Evolutionary conservation across 495 filamentous ascomycete genomes (phyloP).

Genomic region (Neurospora pannonica): DNA sequence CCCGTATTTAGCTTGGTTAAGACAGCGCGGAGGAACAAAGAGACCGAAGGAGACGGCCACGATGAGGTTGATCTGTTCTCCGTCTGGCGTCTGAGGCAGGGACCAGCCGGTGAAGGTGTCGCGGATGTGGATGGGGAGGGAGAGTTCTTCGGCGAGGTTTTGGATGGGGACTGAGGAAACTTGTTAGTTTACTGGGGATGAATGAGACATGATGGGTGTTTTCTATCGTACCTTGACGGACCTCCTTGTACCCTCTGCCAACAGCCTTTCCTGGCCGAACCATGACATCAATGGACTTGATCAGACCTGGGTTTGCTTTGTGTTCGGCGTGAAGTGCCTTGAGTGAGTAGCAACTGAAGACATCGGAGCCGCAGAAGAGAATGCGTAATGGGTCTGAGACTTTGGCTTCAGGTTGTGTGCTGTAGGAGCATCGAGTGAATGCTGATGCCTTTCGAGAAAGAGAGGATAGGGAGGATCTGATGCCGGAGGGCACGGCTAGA

Average conservation of each 20-base stretch:
- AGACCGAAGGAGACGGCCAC: conserved; percentile 95
- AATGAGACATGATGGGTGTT: conserved; percentile 50
- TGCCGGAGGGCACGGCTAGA: background rate
- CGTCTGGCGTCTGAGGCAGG: conserved; percentile 38
- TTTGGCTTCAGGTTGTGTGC: conserved; percentile 1
- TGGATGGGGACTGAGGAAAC: conserved; percentile 61
- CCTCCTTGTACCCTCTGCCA: conserved; percentile 61
- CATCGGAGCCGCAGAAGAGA: conserved; percentile 90
- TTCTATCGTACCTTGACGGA: conserved; percentile 52
- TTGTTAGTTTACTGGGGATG: conserved; percentile 16
- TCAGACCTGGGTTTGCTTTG: conserved; percentile 36
- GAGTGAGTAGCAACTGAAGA: conserved; percentile 78
- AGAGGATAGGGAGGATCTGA: background rate
- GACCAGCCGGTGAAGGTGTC: conserved; percentile 77
- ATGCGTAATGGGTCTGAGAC: conserved; percentile 61
- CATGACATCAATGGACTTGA: conserved; percentile 81
- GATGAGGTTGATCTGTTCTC: conserved; percentile 62
- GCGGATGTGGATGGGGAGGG: conserved; percentile 60
- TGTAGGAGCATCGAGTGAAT: background rate
- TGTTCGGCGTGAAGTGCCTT: conserved; percentile 57
- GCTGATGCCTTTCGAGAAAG: background rate
- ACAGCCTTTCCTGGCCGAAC: conserved; percentile 65
- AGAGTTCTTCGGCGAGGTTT: conserved; percentile 48
- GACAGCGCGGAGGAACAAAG: conserved; percentile 69
- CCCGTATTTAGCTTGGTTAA: conserved; percentile 62